Percentiles rank a stretch among this genome's conserved stretches.
Evolutionary conservation across 768 basidiomycete species (phyloP).

Genomic region (Suillus fuscotomentosus): DNA sequence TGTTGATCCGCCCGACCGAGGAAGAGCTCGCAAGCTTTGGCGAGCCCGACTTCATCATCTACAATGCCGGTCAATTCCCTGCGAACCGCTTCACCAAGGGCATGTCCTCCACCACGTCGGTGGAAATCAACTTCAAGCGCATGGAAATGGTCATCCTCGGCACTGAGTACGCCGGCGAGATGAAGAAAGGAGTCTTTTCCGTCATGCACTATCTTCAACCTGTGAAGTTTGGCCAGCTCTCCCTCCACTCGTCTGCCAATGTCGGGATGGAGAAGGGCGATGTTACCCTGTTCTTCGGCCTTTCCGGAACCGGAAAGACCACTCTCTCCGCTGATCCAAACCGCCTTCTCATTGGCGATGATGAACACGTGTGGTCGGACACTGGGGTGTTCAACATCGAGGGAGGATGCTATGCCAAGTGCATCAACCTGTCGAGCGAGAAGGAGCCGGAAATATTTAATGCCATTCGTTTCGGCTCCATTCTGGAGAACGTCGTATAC

Average conservation of each 20-base stretch:
- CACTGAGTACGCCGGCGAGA: slow-evolving; percentile 97
- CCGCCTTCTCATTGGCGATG: slow-evolving; percentile 94
- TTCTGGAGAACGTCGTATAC: slow-evolving; percentile 99
- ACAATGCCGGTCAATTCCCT: slow-evolving; percentile 99
- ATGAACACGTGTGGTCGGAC: slow-evolving; percentile 99
- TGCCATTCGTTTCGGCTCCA: slow-evolving; percentile 92
- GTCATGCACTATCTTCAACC: slow-evolving; percentile 99
- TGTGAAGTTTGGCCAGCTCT: slow-evolving; percentile 96
- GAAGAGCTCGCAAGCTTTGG: slow-evolving; percentile 94
- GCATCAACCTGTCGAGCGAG: slow-evolving; percentile 92
- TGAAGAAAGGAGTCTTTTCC: slow-evolving; percentile 99
- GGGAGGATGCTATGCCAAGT: slow-evolving; percentile 99
- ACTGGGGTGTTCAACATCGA: slow-evolving; percentile 99
- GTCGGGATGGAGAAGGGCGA: slow-evolving; percentile 87
- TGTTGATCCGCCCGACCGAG: slow-evolving; percentile 97
- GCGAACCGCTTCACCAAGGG: slow-evolving; percentile 99
- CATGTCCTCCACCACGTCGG: slow-evolving; percentile 98
- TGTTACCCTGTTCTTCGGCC: slow-evolving; percentile 98
- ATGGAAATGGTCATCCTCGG: slow-evolving; percentile 99
- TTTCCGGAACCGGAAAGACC: slow-evolving; percentile 98
- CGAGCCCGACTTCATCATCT: slow-evolving; percentile 99
- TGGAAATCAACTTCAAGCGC: slow-evolving; percentile 99
- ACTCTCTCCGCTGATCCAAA: slow-evolving; percentile 96
- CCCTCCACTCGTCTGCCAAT: slow-evolving; percentile 97
- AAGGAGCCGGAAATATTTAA: slow-evolving; percentile 98